A percentile compares a stretch with the other conserved stretches of the same genome.
Conservation (phyloP, 108 stramenopile genomes). For the Aurantiochytrium sp. region DNA sequence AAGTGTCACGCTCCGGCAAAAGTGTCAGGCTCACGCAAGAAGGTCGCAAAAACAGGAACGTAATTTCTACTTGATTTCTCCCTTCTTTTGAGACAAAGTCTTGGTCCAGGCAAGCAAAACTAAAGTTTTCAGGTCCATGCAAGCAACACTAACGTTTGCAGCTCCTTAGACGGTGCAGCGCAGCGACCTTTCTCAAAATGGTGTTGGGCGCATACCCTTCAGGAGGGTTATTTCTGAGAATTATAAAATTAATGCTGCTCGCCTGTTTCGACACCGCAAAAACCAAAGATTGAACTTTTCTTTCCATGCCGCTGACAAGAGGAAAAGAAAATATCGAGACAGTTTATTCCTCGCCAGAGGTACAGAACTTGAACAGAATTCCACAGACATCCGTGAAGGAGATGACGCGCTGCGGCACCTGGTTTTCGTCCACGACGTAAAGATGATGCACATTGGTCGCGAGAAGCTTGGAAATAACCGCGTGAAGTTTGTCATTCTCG, state of each 20-base stretch:
- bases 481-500: background rate
- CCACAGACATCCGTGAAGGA: background rate
- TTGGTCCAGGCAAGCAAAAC: no score
- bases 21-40: no score
- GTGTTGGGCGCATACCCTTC: no score
- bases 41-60: no score
- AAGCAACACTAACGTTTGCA: no score
- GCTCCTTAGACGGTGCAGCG: no score
- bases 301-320: background rate
- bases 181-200: no score
- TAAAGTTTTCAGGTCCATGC: no score
- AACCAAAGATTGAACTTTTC: background rate
- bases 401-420: background rate
- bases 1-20: no score
- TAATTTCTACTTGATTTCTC: no score
- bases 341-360: background rate
- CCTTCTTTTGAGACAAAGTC: no score
- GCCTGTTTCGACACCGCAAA: background rate
- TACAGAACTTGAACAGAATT: background rate
- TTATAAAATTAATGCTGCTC: background rate
- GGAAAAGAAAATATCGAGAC: background rate
- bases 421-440: background rate
- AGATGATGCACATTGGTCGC: constrained; percentile 12
- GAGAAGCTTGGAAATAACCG: background rate
- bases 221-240: no score